A percentile compares a stretch with the other conserved stretches of the same genome.
Evolutionary conservation across 257 asterid genomes (phyloP).

Genomic region (Verbena officinalis): DNA sequence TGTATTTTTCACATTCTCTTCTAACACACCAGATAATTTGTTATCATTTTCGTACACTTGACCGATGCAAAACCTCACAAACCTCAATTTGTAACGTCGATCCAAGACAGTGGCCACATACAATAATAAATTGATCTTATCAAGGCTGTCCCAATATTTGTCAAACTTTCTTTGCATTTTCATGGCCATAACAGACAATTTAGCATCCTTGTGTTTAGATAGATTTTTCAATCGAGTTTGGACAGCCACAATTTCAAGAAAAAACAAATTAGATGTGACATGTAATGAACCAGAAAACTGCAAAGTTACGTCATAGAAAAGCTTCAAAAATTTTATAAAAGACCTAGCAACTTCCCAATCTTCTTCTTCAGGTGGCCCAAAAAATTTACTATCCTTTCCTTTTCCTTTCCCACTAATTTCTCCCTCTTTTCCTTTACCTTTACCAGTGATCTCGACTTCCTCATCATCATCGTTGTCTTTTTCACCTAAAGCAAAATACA

Average conservation of each 20-base stretch:
- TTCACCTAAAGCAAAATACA: neutral
- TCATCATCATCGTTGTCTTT: neutral
- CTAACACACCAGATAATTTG: neutral
- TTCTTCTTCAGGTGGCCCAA: no score
- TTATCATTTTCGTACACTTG: neutral
- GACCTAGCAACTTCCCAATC: slow-evolving; percentile 7
- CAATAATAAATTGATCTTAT: no score
- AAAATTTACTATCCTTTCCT: neutral
- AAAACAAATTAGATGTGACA: no score
- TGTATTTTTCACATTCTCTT: neutral
- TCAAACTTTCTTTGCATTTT: neutral
- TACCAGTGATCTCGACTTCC: neutral
- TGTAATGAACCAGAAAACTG: no score
- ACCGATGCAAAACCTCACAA: neutral
- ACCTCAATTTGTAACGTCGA: slow-evolving; percentile 9
- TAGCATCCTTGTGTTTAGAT: neutral
- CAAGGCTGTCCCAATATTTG: no score
- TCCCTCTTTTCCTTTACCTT: neutral
- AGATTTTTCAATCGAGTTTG: neutral
- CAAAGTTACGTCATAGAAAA: neutral
- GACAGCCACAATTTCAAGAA: neutral
- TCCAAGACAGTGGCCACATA: slow-evolving; percentile 22
- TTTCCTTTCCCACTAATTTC: neutral
- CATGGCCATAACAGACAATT: neutral
- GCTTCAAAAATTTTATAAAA: slow-evolving; percentile 6